Conservation (phyloP, 176 grass and related monocot species). For the Metroxylon sagu region DNA sequence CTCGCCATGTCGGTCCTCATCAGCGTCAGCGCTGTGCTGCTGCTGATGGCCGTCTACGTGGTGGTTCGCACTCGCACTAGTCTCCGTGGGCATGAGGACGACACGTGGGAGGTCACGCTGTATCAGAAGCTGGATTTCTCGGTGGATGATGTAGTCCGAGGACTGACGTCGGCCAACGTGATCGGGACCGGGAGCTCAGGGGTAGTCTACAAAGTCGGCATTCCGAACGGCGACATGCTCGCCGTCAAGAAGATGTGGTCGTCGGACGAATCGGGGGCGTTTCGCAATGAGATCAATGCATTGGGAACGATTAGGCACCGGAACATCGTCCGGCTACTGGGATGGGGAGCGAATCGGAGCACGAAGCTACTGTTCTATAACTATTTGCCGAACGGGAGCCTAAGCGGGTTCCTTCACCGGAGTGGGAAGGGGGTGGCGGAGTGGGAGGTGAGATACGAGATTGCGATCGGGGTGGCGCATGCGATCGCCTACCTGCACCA, state of each 20-base stretch:
- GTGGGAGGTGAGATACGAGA: slow-evolving; percentile 63
- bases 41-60: slow-evolving; percentile 46
- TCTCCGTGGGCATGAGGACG: slow-evolving; percentile 12
- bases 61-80: slow-evolving; percentile 35
- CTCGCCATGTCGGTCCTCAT: slow-evolving; percentile 61
- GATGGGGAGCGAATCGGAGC: slow-evolving; percentile 64
- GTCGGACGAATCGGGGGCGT: slow-evolving; percentile 56
- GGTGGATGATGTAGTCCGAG: slow-evolving; percentile 58
- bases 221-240: slow-evolving; percentile 41
- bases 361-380: slow-evolving; percentile 85
- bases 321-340: slow-evolving; percentile 83
- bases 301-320: slow-evolving; percentile 77
- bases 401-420: slow-evolving; percentile 80
- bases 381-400: slow-evolving; percentile 79
- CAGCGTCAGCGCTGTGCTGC: slow-evolving; percentile 39
- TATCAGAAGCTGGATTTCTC: slow-evolving; percentile 90
- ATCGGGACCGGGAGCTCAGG: slow-evolving; percentile 86
- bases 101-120: slow-evolving; percentile 81
- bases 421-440: slow-evolving; percentile 56
- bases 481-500: slow-evolving; percentile 85
- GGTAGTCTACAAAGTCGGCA: slow-evolving; percentile 70
- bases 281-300: slow-evolving; percentile 74
- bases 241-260: slow-evolving; percentile 99
- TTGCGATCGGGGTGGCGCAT: slow-evolving; percentile 71
- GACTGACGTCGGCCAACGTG: slow-evolving; percentile 71